Percentiles rank a stretch among this genome's conserved stretches.
Conservation (phyloP, 768 basidiomycete species). For the Lepiota venenata region DNA sequence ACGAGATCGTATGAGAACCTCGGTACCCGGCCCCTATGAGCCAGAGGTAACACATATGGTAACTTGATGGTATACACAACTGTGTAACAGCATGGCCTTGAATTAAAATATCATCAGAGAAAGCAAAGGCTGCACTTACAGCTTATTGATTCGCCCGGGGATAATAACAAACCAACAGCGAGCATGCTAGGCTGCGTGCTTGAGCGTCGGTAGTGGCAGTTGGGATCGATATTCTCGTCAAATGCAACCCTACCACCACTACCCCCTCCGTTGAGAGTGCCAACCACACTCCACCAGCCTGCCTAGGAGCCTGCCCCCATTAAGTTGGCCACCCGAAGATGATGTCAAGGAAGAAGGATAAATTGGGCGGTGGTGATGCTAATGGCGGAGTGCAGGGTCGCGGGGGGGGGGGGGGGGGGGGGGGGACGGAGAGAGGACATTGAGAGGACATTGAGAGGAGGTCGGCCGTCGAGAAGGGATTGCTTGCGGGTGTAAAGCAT, state of each 20-base stretch:
- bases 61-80: conserved; percentile 78
- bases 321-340: not conserved
- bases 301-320: not conserved
- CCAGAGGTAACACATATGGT: conserved; percentile 83
- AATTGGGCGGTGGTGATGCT: conserved; percentile 37
- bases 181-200: conserved; percentile 84
- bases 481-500: conserved; percentile 64
- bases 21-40: conserved; percentile 81
- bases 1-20: conserved; percentile 87
- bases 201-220: conserved; percentile 79
- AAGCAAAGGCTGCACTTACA: conserved; percentile 51
- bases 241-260: conserved; percentile 7
- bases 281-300: conserved; percentile 17
- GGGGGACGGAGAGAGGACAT: too few relatives aligned
- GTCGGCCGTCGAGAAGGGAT: conserved; percentile 57
- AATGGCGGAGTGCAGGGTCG: conserved; percentile 33
- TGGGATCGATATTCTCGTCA: conserved; percentile 43
- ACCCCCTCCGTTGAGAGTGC: conserved; percentile 8
- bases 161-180: conserved; percentile 79
- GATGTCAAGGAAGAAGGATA: conserved; percentile 23
- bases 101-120: not conserved
- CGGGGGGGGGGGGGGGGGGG: conserved; percentile 25
- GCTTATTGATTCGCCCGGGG: conserved; percentile 77
- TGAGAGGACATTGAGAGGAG: conserved; percentile 29
- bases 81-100: conserved; percentile 42